Evolutionary conservation across 176 grass and related monocot species (phyloP), one percentile per base, ranked within the genome.

Genomic region (Bonia amplexicaulis): DNA sequence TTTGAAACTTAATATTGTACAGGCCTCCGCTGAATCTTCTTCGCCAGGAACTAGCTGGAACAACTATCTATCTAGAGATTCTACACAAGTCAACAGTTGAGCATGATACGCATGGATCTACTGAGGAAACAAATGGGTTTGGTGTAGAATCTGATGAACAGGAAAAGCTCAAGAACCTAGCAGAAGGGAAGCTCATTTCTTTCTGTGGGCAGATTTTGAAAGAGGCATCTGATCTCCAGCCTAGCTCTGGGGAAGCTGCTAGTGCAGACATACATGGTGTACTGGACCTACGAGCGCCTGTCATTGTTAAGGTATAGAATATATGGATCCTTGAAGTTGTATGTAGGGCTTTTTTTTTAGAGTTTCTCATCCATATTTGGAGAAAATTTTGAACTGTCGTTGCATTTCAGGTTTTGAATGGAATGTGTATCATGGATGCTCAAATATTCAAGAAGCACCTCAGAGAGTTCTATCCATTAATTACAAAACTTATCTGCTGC

Each of bases 401-500:
- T 81, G 49, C 80, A 69, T 85, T 79, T 82, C 87, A 99, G 97
- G 97, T 99, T 78, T 91, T 99, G 81, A 94, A 81, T 76, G 93
- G 90, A 88, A 99, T 99, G 97, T 92, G 93, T 39, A 83, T 80
- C 80, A 99, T 99, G 97, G 90, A 99, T 86, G 60, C 74, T 78
- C 84, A 92, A 51, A 96, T 96, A 86, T 99, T 99, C 84, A 99
- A 92, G 85, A 96, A 80, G 75, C 93, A 99, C 87, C 76, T 99
- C 44, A 89, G 89, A 91, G 97, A 96, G 77, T 96, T 99, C 58
- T 99, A 96, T 86, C 97, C 97, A 59, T 80, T 99, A 81, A 94
- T 99, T 89, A 99, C 97, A 19, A 99, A 96, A 90, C 97, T 99
- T 84, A 94, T 99, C 72, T 99, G 97, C 76, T 99, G 97, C 74